Evolutionary conservation across 2,329 filamentous ascomycete genomes (phyloP).

Genomic region (Zarea fungicola): DNA sequence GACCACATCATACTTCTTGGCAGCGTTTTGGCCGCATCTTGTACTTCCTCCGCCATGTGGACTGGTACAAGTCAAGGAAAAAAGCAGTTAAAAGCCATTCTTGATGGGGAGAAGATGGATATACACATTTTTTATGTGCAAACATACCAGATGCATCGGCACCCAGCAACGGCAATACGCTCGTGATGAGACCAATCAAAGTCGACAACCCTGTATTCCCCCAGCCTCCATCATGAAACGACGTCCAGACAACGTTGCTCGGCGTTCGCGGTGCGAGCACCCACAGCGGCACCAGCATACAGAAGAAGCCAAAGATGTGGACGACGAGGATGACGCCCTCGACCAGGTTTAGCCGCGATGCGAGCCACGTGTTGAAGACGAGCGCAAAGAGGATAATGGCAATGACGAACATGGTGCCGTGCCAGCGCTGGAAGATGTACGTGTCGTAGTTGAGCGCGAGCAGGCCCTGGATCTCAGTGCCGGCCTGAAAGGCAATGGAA

Average conservation of each 20-base stretch:
- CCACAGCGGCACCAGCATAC: conserved; percentile 34
- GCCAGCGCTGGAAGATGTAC: conserved; percentile 33
- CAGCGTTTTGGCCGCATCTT: conserved; percentile 14
- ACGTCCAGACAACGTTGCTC: conserved; percentile 22
- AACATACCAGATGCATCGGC: conserved; percentile 21
- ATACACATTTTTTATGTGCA: not conserved
- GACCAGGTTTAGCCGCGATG: conserved; percentile 33
- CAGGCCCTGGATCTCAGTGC: conserved; percentile 35
- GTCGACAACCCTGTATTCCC: conserved; percentile 28
- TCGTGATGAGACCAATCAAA: conserved; percentile 32
- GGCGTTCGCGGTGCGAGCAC: conserved; percentile 27
- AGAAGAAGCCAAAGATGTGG: conserved; percentile 24
- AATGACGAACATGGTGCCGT: conserved; percentile 38
- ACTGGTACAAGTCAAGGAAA: conserved; percentile 3
- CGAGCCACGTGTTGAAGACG: conserved; percentile 25
- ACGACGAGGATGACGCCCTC: conserved; percentile 39
- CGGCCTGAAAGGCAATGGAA: conserved; percentile 33
- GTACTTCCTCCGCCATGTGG: conserved; percentile 18
- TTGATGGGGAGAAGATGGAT: too few species aligned
- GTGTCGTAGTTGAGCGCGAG: conserved; percentile 28
- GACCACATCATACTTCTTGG: conserved; percentile 17
- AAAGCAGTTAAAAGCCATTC: not conserved
- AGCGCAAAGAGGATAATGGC: conserved; percentile 31
- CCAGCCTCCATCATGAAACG: conserved; percentile 30
- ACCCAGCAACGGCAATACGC: conserved; percentile 29